A percentile compares a stretch with the other conserved stretches of the same genome.
Evolutionary conservation across 768 basidiomycete species (phyloP).

Genomic region (Auricularia heimuer): DNA sequence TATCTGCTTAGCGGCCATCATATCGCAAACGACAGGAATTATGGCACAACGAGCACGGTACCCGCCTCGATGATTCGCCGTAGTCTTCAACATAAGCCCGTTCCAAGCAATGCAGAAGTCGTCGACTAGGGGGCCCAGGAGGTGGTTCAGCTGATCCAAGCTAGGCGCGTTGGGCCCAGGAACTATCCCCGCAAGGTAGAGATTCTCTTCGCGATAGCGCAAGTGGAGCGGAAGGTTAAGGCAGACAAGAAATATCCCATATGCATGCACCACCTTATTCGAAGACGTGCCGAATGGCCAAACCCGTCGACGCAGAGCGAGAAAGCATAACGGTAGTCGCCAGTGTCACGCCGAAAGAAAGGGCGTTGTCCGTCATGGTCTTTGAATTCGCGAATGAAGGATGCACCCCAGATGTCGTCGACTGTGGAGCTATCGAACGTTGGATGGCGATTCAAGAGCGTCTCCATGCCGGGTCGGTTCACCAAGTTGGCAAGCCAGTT

Average conservation of each 20-base stretch:
- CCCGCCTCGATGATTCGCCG: constrained; percentile 10
- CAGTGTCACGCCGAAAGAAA: constrained; percentile 8
- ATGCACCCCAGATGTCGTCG: constrained; percentile 21
- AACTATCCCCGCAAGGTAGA: constrained; percentile 23
- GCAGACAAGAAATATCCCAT: constrained; percentile 20
- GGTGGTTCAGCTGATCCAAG: constrained; percentile 21
- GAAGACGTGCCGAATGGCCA: neutral
- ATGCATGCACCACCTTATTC: neutral
- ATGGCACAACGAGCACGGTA: constrained; percentile 7
- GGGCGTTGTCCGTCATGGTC: constrained; percentile 20
- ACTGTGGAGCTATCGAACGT: constrained; percentile 8
- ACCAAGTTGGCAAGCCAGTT: constrained; percentile 22
- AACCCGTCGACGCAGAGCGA: constrained; percentile 1
- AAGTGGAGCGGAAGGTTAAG: constrained; percentile 25
- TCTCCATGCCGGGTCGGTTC: constrained; percentile 16
- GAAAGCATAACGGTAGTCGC: constrained; percentile 17
- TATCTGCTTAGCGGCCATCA: constrained; percentile 8
- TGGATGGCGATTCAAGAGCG: constrained; percentile 17
- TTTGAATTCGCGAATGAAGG: constrained; percentile 16
- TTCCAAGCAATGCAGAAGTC: constrained; percentile 15
- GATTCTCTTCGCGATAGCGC: constrained; percentile 24
- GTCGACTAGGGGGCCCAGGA: constrained; percentile 22
- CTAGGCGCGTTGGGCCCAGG: constrained; percentile 25
- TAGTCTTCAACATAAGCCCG: constrained; percentile 11
- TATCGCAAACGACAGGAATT: constrained; percentile 19